Base-by-base conservation (phyloP, 352 stramenopile species). In the Globisporangium takayamanum region DNA sequence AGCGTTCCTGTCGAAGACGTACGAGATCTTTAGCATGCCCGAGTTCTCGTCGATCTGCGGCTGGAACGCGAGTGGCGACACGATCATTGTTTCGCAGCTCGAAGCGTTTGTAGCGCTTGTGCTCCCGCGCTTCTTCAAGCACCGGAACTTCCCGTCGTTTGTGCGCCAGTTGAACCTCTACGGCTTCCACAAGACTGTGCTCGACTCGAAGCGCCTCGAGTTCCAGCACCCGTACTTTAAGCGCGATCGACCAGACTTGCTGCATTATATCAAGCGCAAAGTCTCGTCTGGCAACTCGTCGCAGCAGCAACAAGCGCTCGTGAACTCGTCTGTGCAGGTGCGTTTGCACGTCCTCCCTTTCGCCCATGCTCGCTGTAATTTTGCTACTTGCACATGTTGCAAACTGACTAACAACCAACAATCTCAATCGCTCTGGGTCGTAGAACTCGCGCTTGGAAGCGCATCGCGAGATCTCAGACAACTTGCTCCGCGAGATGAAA, bases 111-210 rank as follows among this genome's bases (percentile, higher is more conserved):
- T 92, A 46, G 71, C 81, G 36, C 78, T 89, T 70, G 84, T 97
- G 60, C 67, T 97, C 57, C 87, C 85, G 47, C 72, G 87, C 2
- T 96, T 95, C 66, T 97, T 97, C 60, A 97, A 97, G 71, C 90
- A 97, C 72, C 83, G 81, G 57, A 97, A 97, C 70, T 96, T 97
- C 60, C 84, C 88, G 56, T 96, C 87, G n/a, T 97, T 97, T 55
- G 89, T 97, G 62, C 87, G 91, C 16, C 91, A 97, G 73, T 75
- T 98, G 33, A 97, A 98, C 67, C 84, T 97, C 57, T 95, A 98
- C 63, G 88, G 91, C 53, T 98, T 98, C 68, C 80, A 94, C 64
- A 98, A 98, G 72, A 95, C 87, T 41, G 83, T 95, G 55, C 76
- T 94, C 45, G 92, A 98, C 70, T 94, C 90, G 46, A 96, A 94